Conservation (phyloP, 495 filamentous ascomycete species). For the Hypoxylon intermedium region DNA sequence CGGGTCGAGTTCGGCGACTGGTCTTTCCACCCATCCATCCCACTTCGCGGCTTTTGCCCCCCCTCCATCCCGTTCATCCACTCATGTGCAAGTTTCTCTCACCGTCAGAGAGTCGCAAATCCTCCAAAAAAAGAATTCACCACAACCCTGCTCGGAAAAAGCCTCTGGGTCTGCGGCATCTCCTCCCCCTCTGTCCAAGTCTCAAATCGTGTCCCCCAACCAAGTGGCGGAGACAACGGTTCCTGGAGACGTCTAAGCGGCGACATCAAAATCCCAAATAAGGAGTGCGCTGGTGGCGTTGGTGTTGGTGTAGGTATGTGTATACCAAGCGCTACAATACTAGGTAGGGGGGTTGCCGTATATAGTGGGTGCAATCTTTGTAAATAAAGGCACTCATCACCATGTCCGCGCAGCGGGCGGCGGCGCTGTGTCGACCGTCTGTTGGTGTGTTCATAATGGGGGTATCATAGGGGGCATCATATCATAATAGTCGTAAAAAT, state of each 20-base stretch:
- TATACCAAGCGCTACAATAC: conserved; percentile 17
- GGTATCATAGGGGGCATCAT: conserved; percentile 35
- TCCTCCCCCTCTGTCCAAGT: neutral
- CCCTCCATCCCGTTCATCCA: neutral
- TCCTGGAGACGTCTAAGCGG: neutral
- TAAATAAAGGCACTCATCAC: neutral
- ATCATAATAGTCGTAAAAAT: conserved; percentile 30
- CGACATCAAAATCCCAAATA: neutral
- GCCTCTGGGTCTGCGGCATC: conserved; percentile 27
- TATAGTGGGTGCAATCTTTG: neutral
- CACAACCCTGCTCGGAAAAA: conserved; percentile 35
- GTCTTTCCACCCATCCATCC: neutral
- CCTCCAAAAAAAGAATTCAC: conserved; percentile 1
- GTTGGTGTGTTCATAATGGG: neutral
- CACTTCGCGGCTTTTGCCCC: conserved; percentile 3
- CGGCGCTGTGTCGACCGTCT: conserved; percentile 2
- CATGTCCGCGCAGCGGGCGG: neutral
- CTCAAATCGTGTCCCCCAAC: neutral
- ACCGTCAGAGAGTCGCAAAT: neutral
- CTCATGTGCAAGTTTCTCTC: neutral
- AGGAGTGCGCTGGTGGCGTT: neutral
- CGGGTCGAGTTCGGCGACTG: conserved; percentile 16
- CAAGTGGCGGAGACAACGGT: neutral
- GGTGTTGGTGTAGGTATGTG: neutral
- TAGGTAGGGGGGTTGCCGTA: too few species aligned